phyloP scores from a whole-genome alignment of 257 asterid species.

The Prunella vulgaris region DNA sequence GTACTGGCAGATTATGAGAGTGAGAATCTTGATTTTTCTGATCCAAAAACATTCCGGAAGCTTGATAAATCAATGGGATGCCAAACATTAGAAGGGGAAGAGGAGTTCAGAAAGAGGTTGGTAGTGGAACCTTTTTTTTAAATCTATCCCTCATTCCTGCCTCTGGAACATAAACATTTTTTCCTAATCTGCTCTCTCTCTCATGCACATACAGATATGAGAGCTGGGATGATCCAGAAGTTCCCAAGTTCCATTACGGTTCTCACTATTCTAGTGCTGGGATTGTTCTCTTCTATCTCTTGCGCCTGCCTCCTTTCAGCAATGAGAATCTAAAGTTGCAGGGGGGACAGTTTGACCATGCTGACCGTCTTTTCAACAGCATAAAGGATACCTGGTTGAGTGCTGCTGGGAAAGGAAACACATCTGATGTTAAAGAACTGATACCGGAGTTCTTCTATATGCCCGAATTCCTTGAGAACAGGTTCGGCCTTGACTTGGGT shows the following conservation, averaged over 20 bases:
- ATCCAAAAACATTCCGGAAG: constrained; percentile 86
- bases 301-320: constrained; percentile 96
- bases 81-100: constrained; percentile 93
- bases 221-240: constrained; percentile 99
- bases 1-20: constrained; percentile 95
- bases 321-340: constrained; percentile 88
- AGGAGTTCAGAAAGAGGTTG: constrained; percentile 94
- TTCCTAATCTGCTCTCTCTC: constrained; percentile 16
- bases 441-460: constrained; percentile 95
- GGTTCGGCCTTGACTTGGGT: constrained; percentile 90
- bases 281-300: constrained; percentile 92
- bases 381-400: constrained; percentile 91
- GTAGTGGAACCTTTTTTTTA: constrained; percentile 12
- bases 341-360: constrained; percentile 99
- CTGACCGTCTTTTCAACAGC: constrained; percentile 97
- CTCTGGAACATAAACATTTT: not conserved
- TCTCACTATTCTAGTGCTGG: constrained; percentile 99
- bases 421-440: constrained; percentile 97
- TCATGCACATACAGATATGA: constrained; percentile 53
- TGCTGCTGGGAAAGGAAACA: constrained; percentile 98
- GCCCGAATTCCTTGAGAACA: constrained; percentile 92
- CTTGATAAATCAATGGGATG: constrained; percentile 98
- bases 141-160: not conserved
- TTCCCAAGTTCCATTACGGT: constrained; percentile 98
- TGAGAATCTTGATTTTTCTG: constrained; percentile 69